Conservation (phyloP, 306 rosid species). For the Quercus robur region DNA sequence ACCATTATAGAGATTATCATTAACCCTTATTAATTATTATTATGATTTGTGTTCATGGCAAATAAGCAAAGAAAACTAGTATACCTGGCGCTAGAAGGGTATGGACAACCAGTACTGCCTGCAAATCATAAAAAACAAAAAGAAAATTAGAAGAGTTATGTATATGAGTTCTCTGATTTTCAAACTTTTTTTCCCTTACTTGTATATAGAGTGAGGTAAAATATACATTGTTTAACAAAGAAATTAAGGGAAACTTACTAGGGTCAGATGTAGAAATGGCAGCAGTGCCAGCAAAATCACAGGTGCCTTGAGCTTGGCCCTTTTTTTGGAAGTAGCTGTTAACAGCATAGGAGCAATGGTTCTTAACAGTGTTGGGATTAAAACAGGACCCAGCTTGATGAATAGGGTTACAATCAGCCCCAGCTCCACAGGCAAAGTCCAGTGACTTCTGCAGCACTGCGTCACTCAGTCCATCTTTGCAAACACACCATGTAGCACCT, state of each 20-base stretch:
- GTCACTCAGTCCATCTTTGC: constrained; percentile 63
- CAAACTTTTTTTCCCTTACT: neutral
- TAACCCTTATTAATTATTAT: too few relatives aligned
- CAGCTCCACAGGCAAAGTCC: constrained; percentile 92
- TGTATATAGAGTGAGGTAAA: neutral
- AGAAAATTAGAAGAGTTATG: neutral
- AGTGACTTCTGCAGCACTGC: constrained; percentile 53
- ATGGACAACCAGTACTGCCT: constrained; percentile 66
- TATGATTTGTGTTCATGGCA: neutral
- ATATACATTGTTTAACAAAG: neutral
- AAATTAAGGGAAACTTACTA: constrained; percentile 34
- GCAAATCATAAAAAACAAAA: constrained; percentile 17
- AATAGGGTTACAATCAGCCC: constrained; percentile 76
- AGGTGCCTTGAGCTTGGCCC: constrained; percentile 60
- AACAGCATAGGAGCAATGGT: constrained; percentile 77
- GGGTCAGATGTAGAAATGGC: constrained; percentile 51
- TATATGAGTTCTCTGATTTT: neutral
- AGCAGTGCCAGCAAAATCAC: constrained; percentile 80
- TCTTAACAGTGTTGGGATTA: constrained; percentile 61
- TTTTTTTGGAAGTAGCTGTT: constrained; percentile 81
- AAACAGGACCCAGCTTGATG: constrained; percentile 50
- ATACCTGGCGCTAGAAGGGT: constrained; percentile 81
- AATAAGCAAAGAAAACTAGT: neutral
- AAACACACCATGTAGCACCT: constrained; percentile 81
- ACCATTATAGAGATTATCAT: too few relatives aligned